Conservation (phyloP, 2,329 filamentous ascomycete genomes). For the Epicoccum nigrum region DNA sequence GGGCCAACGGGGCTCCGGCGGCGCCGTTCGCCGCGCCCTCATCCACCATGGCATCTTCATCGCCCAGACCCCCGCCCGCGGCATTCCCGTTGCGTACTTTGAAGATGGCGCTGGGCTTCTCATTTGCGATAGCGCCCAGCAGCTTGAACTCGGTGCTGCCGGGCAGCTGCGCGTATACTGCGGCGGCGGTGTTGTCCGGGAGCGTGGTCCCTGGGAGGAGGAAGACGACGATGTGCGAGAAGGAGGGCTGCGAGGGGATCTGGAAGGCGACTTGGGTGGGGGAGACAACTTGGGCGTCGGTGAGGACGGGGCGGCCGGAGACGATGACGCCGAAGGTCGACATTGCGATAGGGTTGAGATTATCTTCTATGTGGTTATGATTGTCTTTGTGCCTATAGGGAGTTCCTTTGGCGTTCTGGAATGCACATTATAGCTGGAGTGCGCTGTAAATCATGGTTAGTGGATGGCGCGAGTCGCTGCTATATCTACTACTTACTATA, state of each 20-base stretch:
- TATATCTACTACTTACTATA: too few species aligned
- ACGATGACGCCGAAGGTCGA: slow-evolving; percentile 64
- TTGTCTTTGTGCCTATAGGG: background rate
- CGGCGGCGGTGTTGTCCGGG: slow-evolving; percentile 78
- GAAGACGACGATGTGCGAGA: slow-evolving; percentile 84
- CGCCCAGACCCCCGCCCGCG: slow-evolving; percentile 46
- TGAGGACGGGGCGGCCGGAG: slow-evolving; percentile 65
- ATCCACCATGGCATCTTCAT: slow-evolving; percentile 56
- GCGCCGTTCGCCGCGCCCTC: slow-evolving; percentile 37
- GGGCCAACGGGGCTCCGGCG: slow-evolving; percentile 60
- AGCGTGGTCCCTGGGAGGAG: slow-evolving; percentile 78
- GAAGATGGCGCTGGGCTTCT: slow-evolving; percentile 92
- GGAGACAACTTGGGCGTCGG: slow-evolving; percentile 61
- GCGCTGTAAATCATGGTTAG: too few species aligned
- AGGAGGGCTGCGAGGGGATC: slow-evolving; percentile 66
- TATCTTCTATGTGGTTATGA: too few species aligned
- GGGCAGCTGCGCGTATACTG: slow-evolving; percentile 84
- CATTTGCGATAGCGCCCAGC: slow-evolving; percentile 85
- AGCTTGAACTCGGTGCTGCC: slow-evolving; percentile 72
- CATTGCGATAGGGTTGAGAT: slow-evolving; percentile 48
- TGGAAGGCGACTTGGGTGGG: slow-evolving; percentile 69
- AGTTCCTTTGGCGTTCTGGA: background rate
- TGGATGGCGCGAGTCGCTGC: too few species aligned
- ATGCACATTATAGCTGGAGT: background rate
- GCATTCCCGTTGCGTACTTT: slow-evolving; percentile 62